A percentile compares a stretch with the other conserved stretches of the same genome.
Conservation (phyloP, 306 rosid species). For the Fragaria vesca region DNA sequence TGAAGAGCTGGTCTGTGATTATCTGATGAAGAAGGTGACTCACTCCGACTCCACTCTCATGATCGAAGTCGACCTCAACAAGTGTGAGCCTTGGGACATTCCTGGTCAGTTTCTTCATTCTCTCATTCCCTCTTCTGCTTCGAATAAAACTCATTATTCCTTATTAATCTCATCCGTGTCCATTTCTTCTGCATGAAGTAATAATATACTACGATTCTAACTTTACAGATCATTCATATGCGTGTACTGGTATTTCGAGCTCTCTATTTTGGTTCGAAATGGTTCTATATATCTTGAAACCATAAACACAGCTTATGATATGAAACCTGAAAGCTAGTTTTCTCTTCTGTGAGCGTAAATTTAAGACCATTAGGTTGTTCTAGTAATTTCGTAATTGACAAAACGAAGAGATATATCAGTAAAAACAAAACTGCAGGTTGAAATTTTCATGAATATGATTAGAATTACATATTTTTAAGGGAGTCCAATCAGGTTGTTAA, state of each 20-base stretch:
- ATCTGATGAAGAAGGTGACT: conserved; percentile 65
- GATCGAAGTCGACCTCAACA: conserved; percentile 93
- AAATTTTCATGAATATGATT: not conserved
- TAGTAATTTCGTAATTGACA: not conserved
- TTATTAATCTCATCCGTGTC: not conserved
- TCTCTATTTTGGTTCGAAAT: not conserved
- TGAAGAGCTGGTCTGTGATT: conserved; percentile 89
- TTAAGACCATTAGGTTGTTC: not conserved
- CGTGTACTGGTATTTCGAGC: not conserved
- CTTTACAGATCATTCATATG: not conserved
- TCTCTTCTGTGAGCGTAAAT: not conserved
- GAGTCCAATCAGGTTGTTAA: not conserved
- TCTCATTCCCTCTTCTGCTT: not conserved
- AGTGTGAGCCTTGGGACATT: conserved; percentile 96
- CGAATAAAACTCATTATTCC: conserved; percentile 2
- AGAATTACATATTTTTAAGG: not conserved
- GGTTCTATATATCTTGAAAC: not conserved
- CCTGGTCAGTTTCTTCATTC: conserved; percentile 55
- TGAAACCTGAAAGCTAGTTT: not conserved
- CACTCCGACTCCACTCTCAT: conserved; percentile 52
- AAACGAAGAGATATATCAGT: not conserved
- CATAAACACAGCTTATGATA: not conserved
- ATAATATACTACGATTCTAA: not conserved
- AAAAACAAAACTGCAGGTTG: conserved; percentile 1
- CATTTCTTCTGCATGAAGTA: not conserved